Evolutionary conservation across 129 eudicot species (phyloP).

Genomic region (Glebionis coronaria): DNA sequence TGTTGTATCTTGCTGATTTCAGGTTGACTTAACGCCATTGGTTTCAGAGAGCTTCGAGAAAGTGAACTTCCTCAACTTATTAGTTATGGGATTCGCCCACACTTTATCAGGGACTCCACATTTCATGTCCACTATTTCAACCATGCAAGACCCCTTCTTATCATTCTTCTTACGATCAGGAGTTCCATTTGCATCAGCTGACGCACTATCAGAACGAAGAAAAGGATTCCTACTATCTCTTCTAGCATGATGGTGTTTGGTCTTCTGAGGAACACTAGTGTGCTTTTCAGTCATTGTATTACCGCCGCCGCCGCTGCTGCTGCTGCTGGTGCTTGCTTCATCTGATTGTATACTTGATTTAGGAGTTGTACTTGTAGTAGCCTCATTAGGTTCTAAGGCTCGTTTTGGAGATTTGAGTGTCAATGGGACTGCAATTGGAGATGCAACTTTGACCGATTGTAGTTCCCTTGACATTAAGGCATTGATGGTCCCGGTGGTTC

Average conservation of each 20-base stretch:
- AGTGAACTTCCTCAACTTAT: conserved; percentile 68
- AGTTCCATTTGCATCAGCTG: conserved; percentile 40
- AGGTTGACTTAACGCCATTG: conserved; percentile 33
- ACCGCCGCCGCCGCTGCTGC: conserved; percentile 39
- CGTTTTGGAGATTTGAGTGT: conserved; percentile 21
- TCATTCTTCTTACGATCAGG: conserved; percentile 34
- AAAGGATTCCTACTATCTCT: conserved; percentile 33
- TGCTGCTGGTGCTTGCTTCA: conserved; percentile 59
- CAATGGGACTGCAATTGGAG: conserved; percentile 17
- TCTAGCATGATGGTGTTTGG: conserved; percentile 42
- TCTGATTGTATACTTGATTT: conserved; percentile 37
- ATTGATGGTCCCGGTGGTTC: conserved; percentile 82
- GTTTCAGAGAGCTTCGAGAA: conserved; percentile 81
- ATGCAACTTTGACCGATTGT: conserved; percentile 39
- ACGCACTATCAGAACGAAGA: conserved; percentile 25
- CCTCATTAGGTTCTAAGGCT: conserved; percentile 19
- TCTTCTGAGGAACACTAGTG: conserved; percentile 31
- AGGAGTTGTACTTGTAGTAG: conserved; percentile 12
- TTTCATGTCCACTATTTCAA: conserved; percentile 77
- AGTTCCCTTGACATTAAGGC: conserved; percentile 81
- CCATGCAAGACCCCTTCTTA: conserved; percentile 51
- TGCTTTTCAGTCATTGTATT: conserved; percentile 19
- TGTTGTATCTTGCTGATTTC: not conserved
- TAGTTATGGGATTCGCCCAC: conserved; percentile 50
- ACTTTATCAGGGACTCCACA: conserved; percentile 65